Percentiles rank a stretch among this genome's conserved stretches.
phyloP scores from a whole-genome alignment of 495 filamentous ascomycete genomes.

The Aspergillus bridgeri region DNA sequence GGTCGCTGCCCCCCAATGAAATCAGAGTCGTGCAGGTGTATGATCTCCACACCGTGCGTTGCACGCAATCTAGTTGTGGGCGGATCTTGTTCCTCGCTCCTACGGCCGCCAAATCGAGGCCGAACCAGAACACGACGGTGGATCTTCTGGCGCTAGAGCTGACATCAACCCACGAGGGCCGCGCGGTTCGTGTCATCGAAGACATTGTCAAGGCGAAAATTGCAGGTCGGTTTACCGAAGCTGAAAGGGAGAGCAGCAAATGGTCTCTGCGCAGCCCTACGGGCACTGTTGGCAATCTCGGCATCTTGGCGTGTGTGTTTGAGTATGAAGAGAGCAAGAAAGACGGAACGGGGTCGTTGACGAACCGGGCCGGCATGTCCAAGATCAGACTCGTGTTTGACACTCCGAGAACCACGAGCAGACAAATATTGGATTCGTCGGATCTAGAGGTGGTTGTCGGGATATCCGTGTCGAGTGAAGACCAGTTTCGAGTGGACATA shows the following conservation, averaged over 20 bases:
- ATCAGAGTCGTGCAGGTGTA: slow-evolving; percentile 73
- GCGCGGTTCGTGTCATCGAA: slow-evolving; percentile 71
- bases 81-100: slow-evolving; percentile 69
- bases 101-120: slow-evolving; percentile 52
- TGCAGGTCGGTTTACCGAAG: slow-evolving; percentile 76
- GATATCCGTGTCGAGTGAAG: slow-evolving; percentile 28
- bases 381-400: slow-evolving; percentile 40
- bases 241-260: slow-evolving; percentile 70
- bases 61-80: slow-evolving; percentile 74
- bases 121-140: slow-evolving; percentile 47
- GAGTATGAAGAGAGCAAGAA: slow-evolving; percentile 52
- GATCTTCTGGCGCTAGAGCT: slow-evolving; percentile 53
- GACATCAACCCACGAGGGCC: slow-evolving; percentile 74
- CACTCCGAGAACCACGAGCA: slow-evolving; percentile 28
- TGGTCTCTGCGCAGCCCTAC: slow-evolving; percentile 73
- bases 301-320: slow-evolving; percentile 70
- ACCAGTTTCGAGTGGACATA: slow-evolving; percentile 58
- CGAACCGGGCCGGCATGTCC: slow-evolving; percentile 26
- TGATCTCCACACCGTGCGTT: slow-evolving; percentile 63
- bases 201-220: slow-evolving; percentile 83
- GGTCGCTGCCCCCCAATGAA: slow-evolving; percentile 43
- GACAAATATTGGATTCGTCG: slow-evolving; percentile 26
- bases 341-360: slow-evolving; percentile 7
- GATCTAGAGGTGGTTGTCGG: slow-evolving; percentile 40
- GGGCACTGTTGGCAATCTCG: slow-evolving; percentile 56